Percentiles rank a stretch among this genome's conserved stretches.
phyloP scores from a whole-genome alignment of 179 eudicot species.

The Vitellaria paradoxa region DNA sequence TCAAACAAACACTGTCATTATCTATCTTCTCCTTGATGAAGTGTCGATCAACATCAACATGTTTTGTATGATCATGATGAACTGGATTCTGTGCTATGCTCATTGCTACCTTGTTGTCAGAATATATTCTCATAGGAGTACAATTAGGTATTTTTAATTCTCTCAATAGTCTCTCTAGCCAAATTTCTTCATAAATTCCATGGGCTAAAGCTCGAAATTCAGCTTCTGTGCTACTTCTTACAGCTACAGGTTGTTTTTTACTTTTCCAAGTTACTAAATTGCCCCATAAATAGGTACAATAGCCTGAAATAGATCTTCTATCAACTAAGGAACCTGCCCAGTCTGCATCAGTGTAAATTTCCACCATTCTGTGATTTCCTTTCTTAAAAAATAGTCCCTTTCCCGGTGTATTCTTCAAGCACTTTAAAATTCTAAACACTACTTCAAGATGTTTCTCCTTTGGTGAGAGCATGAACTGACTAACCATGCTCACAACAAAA shows the following conservation, averaged over 20 bases:
- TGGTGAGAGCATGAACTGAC: too few relatives aligned
- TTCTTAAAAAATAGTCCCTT: background rate
- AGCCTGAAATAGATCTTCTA: background rate
- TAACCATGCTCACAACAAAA: too few relatives aligned
- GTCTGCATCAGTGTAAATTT: background rate
- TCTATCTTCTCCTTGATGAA: background rate
- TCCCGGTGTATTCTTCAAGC: background rate
- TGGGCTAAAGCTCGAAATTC: background rate
- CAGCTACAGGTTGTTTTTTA: background rate
- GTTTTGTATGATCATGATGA: background rate
- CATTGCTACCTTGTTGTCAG: background rate
- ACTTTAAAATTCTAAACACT: background rate
- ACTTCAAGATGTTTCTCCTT: too few relatives aligned
- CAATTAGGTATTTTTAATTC: background rate
- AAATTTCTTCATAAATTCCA: background rate
- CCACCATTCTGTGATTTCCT: background rate
- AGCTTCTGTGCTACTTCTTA: background rate
- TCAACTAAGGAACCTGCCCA: background rate
- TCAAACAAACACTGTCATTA: background rate
- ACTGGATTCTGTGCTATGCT: background rate
- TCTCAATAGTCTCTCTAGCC: background rate
- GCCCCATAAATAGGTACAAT: background rate
- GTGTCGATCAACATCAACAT: background rate
- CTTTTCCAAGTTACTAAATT: background rate
- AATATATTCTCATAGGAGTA: background rate